Evolutionary conservation across 257 asterid species (phyloP), one percentile per base, ranked within the genome.

Genomic region (Jacaranda copaia): DNA sequence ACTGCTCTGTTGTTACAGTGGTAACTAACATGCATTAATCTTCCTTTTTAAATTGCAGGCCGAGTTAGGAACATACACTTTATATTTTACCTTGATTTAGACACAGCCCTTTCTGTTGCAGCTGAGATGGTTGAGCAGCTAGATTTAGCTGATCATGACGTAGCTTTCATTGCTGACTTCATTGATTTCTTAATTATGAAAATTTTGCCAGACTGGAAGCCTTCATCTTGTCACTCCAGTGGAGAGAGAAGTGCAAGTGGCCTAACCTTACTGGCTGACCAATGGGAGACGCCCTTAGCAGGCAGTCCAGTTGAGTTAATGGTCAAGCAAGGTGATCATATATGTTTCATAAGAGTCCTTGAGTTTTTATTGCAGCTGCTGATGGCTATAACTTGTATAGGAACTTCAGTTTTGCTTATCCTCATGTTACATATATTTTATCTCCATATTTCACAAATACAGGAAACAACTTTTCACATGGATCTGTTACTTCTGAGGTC

Each of bases 91-190:
- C 93, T 88, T 6, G 87, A 88, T 63, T 75, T 79, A 13, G 98
- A 92, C 81, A 92, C 98, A 3, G 96, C 96, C 7, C 86, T 85
- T 8, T 86, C 92, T 2, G 89, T 90, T 20, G 93, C 96, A n/a
- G 88, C 91, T 14, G 98, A 92, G 86, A 90, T 92, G 96, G 92
- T 89, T 57, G 96, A 92, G 79, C 92, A 87, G 18, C 83, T 92
- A 35, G 85, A 88, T n/a, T 78, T 92, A 63, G 86, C 88, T 5
- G 91, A 92, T 78, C 94, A 88, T 40, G 94, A 90, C 60, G 91
- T 92, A 12, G 84, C 48, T 56, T 88, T 92, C 81, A 90, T 92
- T 51, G 96, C 96, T 1, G 93, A 88, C 75, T 89, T 90, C 60
- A 92, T 92, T 46, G 90, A 92, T 81, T 85, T 68, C 79, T 79